These are phyloP conservation scores for Suhomyces vadensis DNA, from an alignment of 805 yeast species.

Conservation along the genomic window DNA sequence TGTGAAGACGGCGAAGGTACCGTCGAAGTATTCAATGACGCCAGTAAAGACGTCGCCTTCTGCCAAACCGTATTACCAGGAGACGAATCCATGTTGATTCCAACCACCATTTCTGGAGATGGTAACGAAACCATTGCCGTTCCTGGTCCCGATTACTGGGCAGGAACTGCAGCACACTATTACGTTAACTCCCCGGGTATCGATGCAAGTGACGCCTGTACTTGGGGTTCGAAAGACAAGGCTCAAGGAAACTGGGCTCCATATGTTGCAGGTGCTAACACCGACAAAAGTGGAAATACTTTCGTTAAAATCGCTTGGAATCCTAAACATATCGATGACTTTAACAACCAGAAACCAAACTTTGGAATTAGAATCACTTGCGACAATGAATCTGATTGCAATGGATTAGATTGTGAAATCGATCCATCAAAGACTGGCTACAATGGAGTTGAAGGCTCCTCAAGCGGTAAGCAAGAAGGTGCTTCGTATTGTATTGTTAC, in stretches of 20 bases:
- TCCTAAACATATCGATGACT: constrained; percentile 74
- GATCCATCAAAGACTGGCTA: constrained; percentile 66
- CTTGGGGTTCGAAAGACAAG: constrained; percentile 72
- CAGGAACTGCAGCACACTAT: constrained; percentile 82
- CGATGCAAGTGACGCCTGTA: constrained; percentile 71
- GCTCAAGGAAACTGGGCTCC: constrained; percentile 92
- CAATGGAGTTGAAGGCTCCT: constrained; percentile 51
- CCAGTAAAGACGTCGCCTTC: constrained; percentile 66
- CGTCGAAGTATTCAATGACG: constrained; percentile 59
- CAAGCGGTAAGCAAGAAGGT: constrained; percentile 49
- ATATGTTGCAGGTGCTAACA: constrained; percentile 89
- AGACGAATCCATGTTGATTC: constrained; percentile 91
- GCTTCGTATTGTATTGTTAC: constrained; percentile 86
- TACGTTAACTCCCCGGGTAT: constrained; percentile 85
- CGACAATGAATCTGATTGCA: constrained; percentile 65
- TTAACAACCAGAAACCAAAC: constrained; percentile 54
- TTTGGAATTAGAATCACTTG: constrained; percentile 78
- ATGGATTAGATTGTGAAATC: constrained; percentile 79
- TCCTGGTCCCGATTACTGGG: constrained; percentile 84
- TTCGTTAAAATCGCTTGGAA: constrained; percentile 89
- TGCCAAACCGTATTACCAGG: constrained; percentile 95
- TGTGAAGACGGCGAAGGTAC: constrained; percentile 81
- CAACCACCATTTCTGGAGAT: constrained; percentile 63
- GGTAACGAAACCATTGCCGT: constrained; percentile 65
- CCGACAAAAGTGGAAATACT: constrained; percentile 68